Conservation (phyloP, 768 basidiomycete genomes). For the Myochromella boudieri region DNA sequence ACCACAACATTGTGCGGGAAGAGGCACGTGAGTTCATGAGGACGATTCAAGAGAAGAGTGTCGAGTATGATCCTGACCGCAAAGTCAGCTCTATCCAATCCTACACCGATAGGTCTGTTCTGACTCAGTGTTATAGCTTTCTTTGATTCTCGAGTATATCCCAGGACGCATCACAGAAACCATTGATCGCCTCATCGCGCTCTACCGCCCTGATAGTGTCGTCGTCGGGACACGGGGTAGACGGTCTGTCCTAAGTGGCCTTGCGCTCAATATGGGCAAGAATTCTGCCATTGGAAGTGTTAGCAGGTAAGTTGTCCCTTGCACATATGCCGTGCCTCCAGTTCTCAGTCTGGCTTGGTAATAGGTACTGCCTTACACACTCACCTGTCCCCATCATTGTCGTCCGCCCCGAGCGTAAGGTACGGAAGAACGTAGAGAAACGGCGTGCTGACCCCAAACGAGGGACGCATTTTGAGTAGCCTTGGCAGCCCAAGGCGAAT, state of each 20-base stretch:
- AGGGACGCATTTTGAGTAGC: slow-evolving; percentile 79
- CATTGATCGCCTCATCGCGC: slow-evolving; percentile 87
- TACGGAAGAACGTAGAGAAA: slow-evolving; percentile 82
- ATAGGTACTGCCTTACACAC: slow-evolving; percentile 81
- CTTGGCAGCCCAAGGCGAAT: too few species aligned
- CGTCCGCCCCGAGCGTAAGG: slow-evolving; percentile 86
- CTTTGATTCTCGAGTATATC: slow-evolving; percentile 91
- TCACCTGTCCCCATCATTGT: slow-evolving; percentile 97
- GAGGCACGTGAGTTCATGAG: slow-evolving; percentile 85
- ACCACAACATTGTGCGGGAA: slow-evolving; percentile 74
- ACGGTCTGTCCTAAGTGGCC: slow-evolving; percentile 37
- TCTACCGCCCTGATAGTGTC: slow-evolving; percentile 89
- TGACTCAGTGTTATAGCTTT: slow-evolving; percentile 52
- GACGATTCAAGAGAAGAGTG: slow-evolving; percentile 76
- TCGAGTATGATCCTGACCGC: slow-evolving; percentile 74
- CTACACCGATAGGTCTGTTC: too few species aligned
- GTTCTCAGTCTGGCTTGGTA: neutral
- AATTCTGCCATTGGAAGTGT: slow-evolving; percentile 47
- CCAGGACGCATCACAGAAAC: slow-evolving; percentile 88
- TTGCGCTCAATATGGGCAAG: slow-evolving; percentile 33
- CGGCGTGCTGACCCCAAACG: slow-evolving; percentile 87
- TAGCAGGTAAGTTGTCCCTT: slow-evolving; percentile 36
- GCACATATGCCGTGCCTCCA: neutral
- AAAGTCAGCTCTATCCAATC: slow-evolving; percentile 48
- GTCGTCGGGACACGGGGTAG: slow-evolving; percentile 90